Percentiles rank a stretch among this genome's conserved stretches.
These are phyloP conservation scores for Sordariomycetes sp. DNA, from an alignment of 2,329 filamentous ascomycete genomes.

Conservation along the genomic window DNA sequence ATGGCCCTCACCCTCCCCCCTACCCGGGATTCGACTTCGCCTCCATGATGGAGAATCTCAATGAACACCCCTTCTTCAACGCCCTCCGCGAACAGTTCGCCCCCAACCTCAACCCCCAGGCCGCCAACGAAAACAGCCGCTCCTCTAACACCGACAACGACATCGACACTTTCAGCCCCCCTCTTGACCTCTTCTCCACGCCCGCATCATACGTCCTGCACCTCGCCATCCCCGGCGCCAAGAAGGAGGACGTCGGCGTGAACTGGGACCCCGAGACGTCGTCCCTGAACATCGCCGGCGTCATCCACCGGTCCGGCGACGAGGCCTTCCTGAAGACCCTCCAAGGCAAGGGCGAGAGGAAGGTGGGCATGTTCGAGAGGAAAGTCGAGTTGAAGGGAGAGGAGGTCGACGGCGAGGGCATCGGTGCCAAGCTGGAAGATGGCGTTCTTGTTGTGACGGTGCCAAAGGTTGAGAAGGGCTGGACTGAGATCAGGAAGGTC, in stretches of 20 bases:
- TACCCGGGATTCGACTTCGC: constrained; percentile 23
- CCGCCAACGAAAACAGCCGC: constrained; percentile 6
- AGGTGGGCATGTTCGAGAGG: constrained; percentile 66
- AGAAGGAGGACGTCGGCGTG: constrained; percentile 69
- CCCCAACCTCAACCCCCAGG: constrained; percentile 11
- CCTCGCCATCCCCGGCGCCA: constrained; percentile 67
- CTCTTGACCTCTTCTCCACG: constrained; percentile 70
- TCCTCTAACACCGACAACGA: constrained; percentile 7
- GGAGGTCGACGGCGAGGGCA: constrained; percentile 55
- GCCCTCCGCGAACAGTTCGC: constrained; percentile 25
- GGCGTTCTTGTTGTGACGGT: constrained; percentile 70
- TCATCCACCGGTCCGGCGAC: constrained; percentile 63
- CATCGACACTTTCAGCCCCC: constrained; percentile 45
- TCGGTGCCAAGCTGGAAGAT: constrained; percentile 70
- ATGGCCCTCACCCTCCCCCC: constrained; percentile 12
- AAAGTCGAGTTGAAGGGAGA: constrained; percentile 56
- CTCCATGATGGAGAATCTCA: constrained; percentile 27
- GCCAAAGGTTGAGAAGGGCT: constrained; percentile 56
- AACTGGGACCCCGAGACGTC: constrained; percentile 65
- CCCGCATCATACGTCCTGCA: constrained; percentile 58
- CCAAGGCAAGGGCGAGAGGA: constrained; percentile 51
- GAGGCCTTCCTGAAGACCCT: constrained; percentile 60
- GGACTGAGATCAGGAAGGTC: constrained; percentile 48
- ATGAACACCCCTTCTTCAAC: constrained; percentile 31
- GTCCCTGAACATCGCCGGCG: constrained; percentile 58